Evolutionary conservation across 2,329 filamentous ascomycete species (phyloP).

Genomic region (Sarocladium oryzae): DNA sequence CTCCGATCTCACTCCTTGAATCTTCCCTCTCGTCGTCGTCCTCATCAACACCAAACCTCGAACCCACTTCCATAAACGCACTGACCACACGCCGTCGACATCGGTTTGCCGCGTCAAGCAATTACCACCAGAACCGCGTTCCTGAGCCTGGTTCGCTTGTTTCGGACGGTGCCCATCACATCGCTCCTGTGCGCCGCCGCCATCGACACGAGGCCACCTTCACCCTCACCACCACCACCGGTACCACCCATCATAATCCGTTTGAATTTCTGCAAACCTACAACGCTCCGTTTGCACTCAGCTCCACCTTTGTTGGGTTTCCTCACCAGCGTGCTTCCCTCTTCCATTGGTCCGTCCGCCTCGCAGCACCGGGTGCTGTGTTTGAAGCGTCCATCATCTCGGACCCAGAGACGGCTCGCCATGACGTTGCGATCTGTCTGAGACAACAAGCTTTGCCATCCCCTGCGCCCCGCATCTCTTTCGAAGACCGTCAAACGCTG

Average conservation of each 20-base stretch:
- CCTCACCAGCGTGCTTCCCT: not conserved
- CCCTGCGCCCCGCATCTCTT: not conserved
- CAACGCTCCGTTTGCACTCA: not conserved
- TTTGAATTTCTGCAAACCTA: conserved; percentile 10
- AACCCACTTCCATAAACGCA: conserved; percentile 4
- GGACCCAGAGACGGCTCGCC: not conserved
- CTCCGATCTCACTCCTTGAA: not conserved
- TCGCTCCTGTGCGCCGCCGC: conserved; percentile 14
- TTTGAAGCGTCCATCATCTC: not conserved
- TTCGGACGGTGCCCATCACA: not conserved
- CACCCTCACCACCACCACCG: too few relatives aligned
- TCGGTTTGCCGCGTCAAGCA: conserved; percentile 69
- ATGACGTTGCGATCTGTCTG: conserved; percentile 7
- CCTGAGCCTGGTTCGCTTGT: not conserved
- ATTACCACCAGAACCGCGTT: not conserved
- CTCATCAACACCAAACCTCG: conserved; percentile 4
- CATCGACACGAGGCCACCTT: conserved; percentile 14
- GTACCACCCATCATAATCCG: not conserved
- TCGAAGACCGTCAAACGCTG: not conserved
- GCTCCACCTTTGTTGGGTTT: conserved; percentile 4
- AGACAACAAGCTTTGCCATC: conserved; percentile 2
- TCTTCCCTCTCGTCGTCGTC: not conserved
- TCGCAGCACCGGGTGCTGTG: not conserved
- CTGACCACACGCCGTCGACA: conserved; percentile 37
- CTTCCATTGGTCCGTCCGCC: not conserved